Conservation (phyloP, 306 rosid genomes). For the Cicer cuneatum region DNA sequence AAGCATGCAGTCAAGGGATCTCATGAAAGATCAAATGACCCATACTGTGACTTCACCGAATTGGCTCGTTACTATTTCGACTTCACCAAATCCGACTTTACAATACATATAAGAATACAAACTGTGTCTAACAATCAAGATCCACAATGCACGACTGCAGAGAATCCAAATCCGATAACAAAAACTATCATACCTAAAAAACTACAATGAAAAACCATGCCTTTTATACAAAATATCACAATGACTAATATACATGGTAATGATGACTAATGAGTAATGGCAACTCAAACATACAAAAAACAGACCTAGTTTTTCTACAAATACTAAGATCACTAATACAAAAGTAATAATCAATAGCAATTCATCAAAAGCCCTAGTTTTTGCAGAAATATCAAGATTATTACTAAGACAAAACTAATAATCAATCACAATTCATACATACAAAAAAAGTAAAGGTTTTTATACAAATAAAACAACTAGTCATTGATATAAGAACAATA, state of each 20-base stretch:
- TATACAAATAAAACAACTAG: background rate
- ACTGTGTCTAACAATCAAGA: background rate
- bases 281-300: conserved; percentile 14
- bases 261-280: background rate
- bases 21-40: background rate
- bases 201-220: background rate
- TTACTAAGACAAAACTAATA: background rate
- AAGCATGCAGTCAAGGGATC: background rate
- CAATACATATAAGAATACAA: background rate
- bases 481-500: background rate
- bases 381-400: background rate
- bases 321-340: background rate
- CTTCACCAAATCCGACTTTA: background rate
- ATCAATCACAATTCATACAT: background rate
- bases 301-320: background rate
- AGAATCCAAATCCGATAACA: background rate
- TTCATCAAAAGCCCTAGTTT: background rate
- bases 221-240: background rate
- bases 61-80: background rate
- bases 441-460: background rate
- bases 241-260: conserved; percentile 19
- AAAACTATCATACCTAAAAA: background rate
- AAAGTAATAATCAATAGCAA: background rate
- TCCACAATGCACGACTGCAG: background rate
- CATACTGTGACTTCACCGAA: background rate